A percentile compares a stretch with the other conserved stretches of the same genome.
These are phyloP conservation scores for Candolleomyces aberdarensis DNA, from an alignment of 768 basidiomycete genomes.

Conservation along the genomic window DNA sequence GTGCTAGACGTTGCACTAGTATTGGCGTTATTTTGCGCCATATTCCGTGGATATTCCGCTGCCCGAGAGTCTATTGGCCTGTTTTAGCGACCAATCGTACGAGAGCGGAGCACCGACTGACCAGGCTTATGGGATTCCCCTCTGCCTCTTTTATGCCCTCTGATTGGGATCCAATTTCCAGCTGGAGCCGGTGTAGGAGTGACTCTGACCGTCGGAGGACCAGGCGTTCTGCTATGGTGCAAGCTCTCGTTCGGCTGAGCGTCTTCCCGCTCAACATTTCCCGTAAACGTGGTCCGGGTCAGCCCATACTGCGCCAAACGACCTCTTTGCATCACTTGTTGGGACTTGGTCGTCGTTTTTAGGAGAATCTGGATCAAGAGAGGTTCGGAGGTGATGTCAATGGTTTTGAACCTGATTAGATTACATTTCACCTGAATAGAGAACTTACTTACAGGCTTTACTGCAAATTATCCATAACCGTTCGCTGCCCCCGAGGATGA, in stretches of 20 bases:
- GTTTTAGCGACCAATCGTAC: no score
- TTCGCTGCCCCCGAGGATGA: no score
- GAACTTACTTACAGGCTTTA: no score
- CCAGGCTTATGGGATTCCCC: neutral
- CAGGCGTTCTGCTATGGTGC: neutral
- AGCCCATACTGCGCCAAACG: neutral
- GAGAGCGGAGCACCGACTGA: no score
- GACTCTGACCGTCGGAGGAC: neutral
- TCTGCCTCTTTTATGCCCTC: neutral
- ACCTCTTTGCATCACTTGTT: neutral
- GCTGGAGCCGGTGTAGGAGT: neutral
- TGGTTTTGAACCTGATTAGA: neutral
- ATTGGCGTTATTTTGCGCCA: no score
- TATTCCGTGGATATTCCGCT: no score
- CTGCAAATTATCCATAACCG: no score
- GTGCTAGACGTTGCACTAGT: no score
- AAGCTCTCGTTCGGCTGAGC: conserved; percentile 4
- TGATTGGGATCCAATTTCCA: neutral
- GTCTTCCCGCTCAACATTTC: neutral
- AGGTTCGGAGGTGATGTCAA: neutral
- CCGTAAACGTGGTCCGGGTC: neutral
- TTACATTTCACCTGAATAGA: neutral
- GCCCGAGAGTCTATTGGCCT: no score
- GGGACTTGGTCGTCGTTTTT: no score
- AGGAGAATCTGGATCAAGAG: no score